Evolutionary conservation across 345 rosid species (phyloP).

Genomic region (Boechera divaricarpa): DNA sequence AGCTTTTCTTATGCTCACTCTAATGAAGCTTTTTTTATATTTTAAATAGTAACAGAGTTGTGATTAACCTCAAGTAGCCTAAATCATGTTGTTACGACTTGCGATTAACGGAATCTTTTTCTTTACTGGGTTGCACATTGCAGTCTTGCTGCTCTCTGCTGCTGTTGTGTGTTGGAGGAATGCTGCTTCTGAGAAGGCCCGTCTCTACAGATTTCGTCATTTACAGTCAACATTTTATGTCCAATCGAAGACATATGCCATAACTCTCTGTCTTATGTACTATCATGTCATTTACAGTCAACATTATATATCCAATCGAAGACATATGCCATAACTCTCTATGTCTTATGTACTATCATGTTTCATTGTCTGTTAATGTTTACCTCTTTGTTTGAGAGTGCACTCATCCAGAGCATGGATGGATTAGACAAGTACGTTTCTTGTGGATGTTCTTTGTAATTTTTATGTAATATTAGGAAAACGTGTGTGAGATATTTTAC

Average conservation of each 20-base stretch:
- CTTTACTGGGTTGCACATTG: slow-evolving; percentile 21
- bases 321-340: slow-evolving; percentile 18
- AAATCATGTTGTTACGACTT: neutral
- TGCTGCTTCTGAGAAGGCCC: slow-evolving; percentile 49
- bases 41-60: neutral
- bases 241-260: slow-evolving; percentile 9
- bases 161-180: slow-evolving; percentile 57
- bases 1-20: slow-evolving; percentile 11
- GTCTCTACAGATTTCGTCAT: slow-evolving; percentile 16
- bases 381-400: slow-evolving; percentile 25
- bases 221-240: slow-evolving; percentile 16
- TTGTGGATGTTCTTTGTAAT: slow-evolving; percentile 16
- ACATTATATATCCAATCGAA: neutral
- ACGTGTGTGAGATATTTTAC: neutral
- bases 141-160: slow-evolving; percentile 60
- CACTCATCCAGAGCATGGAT: neutral
- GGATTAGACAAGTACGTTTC: neutral
- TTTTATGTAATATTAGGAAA: neutral
- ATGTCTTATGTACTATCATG: slow-evolving; percentile 27
- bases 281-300: slow-evolving; percentile 23
- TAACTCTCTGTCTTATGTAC: slow-evolving; percentile 24
- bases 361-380: slow-evolving; percentile 16
- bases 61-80: slow-evolving; percentile 16
- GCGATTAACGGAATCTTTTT: slow-evolving; percentile 16
- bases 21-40: neutral